phyloP scores from a whole-genome alignment of 2,329 filamentous ascomycete genomes.

The Dactylonectria estremocensis region DNA sequence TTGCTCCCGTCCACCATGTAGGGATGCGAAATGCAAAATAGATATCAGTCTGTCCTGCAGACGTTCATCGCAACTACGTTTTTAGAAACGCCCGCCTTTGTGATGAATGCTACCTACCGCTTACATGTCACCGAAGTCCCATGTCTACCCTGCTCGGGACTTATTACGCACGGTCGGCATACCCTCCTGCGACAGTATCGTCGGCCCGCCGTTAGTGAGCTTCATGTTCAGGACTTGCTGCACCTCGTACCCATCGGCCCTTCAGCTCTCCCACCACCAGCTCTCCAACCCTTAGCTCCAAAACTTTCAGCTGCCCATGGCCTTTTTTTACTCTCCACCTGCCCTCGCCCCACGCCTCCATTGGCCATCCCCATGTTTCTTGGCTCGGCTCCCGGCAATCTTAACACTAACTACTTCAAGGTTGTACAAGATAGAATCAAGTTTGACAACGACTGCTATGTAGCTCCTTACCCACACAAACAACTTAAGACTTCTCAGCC shows the following conservation, averaged over 20 bases:
- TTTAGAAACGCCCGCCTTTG: neutral
- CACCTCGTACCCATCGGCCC: conserved; percentile 6
- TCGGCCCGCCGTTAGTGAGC: conserved; percentile 17
- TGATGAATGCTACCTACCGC: too few relatives aligned
- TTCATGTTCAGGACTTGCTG: conserved; percentile 11
- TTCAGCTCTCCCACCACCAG: neutral
- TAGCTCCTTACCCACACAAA: conserved; percentile 18
- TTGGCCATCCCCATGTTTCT: conserved; percentile 9
- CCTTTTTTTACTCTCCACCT: conserved; percentile 16
- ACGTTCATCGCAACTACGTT: neutral
- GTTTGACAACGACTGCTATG: conserved; percentile 26
- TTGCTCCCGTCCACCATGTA: neutral
- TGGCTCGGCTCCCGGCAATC: conserved; percentile 30
- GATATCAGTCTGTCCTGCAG: neutral
- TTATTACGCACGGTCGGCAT: neutral
- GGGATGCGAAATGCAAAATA: neutral
- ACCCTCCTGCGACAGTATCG: conserved; percentile 8
- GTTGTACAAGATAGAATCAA: conserved; percentile 34
- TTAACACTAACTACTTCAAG: conserved; percentile 37
- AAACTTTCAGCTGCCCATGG: neutral
- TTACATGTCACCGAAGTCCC: neutral
- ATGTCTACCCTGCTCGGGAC: neutral
- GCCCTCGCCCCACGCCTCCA: conserved; percentile 17
- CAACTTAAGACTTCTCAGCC: conserved; percentile 20
- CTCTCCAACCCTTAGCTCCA: neutral